phyloP scores from a whole-genome alignment of 2,329 filamentous ascomycete species.

The Calonectria hawksworthii region DNA sequence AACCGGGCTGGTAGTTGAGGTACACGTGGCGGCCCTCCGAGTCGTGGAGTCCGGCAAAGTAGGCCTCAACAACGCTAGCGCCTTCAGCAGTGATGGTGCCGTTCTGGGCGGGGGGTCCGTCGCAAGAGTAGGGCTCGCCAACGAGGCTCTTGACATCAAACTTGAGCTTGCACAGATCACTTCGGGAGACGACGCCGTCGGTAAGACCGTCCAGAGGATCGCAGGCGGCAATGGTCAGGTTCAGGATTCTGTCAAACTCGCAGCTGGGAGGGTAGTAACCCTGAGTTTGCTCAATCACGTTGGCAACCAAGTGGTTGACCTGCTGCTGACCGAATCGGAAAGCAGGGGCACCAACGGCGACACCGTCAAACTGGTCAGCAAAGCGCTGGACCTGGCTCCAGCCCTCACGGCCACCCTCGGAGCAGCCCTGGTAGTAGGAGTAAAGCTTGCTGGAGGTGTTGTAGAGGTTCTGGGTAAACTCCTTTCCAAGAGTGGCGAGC shows the following conservation, averaged over 20 bases:
- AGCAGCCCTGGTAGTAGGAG: slow-evolving; percentile 68
- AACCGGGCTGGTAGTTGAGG: slow-evolving; percentile 50
- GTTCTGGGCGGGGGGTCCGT: slow-evolving; percentile 49
- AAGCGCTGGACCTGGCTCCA: slow-evolving; percentile 66
- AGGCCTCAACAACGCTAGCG: slow-evolving; percentile 49
- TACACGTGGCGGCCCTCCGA: slow-evolving; percentile 53
- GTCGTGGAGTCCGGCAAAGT: slow-evolving; percentile 54
- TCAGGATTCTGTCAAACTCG: slow-evolving; percentile 23
- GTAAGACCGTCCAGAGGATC: slow-evolving; percentile 20
- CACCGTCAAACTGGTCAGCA: slow-evolving; percentile 62
- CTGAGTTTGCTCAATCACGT: slow-evolving; percentile 54
- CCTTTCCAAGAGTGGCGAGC: slow-evolving; percentile 57
- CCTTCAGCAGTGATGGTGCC: slow-evolving; percentile 51
- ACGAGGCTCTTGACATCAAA: slow-evolving; percentile 49
- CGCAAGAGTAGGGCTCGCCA: slow-evolving; percentile 50
- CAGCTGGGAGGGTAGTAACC: slow-evolving; percentile 55
- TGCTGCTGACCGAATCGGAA: slow-evolving; percentile 62
- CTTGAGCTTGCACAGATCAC: slow-evolving; percentile 43
- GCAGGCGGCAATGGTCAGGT: slow-evolving; percentile 23
- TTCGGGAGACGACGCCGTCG: slow-evolving; percentile 23
- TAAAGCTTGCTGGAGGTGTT: slow-evolving; percentile 51
- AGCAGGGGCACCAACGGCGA: slow-evolving; percentile 62
- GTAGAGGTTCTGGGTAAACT: slow-evolving; percentile 58
- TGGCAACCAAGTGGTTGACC: slow-evolving; percentile 56
- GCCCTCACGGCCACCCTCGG: slow-evolving; percentile 65